Conservation (phyloP, 208 protist genomes). For the Angomonas deanei region DNA sequence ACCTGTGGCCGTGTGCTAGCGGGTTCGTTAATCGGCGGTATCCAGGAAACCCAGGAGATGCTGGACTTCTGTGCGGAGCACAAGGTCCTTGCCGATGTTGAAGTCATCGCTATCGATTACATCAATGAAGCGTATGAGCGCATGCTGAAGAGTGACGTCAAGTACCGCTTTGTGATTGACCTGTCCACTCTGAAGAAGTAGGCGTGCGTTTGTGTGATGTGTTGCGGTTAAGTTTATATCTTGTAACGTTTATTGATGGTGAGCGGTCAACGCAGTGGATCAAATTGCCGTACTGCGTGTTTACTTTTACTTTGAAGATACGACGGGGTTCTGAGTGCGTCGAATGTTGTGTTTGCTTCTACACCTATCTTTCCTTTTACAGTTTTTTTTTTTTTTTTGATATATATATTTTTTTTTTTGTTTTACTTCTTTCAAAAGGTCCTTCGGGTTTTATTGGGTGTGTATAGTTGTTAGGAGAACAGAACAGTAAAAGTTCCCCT, state of each 20-base stretch:
- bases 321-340: too few species aligned
- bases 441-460: too few species aligned
- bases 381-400: neutral
- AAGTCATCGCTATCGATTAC: constrained; percentile 1
- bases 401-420: constrained; percentile 5
- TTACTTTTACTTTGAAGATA: too few species aligned
- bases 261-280: too few species aligned
- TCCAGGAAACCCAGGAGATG: constrained; percentile 15
- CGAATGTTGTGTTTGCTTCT: neutral
- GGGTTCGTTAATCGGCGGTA: constrained; percentile 46
- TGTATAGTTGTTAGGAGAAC: too few species aligned
- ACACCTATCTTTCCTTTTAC: neutral
- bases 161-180: constrained; percentile 29
- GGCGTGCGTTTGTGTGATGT: neutral
- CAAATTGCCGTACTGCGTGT: too few species aligned
- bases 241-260: too few species aligned
- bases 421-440: too few species aligned
- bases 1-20: constrained; percentile 14
- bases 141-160: constrained; percentile 4
- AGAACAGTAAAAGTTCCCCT: too few species aligned
- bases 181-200: constrained; percentile 19
- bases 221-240: too few species aligned
- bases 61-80: constrained; percentile 1
- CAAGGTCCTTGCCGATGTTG: neutral
- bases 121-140: constrained; percentile 4